Base-by-base conservation (phyloP, 2,329 filamentous ascomycete species). In the Colletotrichum lentis region DNA sequence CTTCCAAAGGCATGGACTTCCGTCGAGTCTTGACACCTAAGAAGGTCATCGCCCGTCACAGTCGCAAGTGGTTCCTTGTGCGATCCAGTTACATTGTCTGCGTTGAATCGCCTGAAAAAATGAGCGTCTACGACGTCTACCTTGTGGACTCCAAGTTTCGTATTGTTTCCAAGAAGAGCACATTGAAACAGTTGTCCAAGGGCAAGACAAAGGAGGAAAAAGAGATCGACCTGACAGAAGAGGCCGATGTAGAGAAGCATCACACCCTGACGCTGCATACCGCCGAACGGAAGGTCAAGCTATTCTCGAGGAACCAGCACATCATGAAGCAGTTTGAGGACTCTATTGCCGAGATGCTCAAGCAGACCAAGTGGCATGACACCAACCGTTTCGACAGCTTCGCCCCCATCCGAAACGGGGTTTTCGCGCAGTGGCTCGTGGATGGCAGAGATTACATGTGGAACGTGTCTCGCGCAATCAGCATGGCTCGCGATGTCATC, bases 401-500 rank as follows among this genome's bases (percentile, higher is more conserved):
- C 79, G 94, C 96, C 0, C 96, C 96, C 0, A 91, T 98, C 1
- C 88, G 96, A 68, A 89, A 88, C 54, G 91, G 91, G 50, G 94
- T 96, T 35, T 96, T 95, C 80, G 94, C 94, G 2, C 94, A 97
- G 75, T 98, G 95, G 94, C 86, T 99, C 10, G 95, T 99, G 0
- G 96, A 99, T 79, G 96, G 93, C 18, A 89, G 96, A 72, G 96
- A 99, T 77, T 96, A 98, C 82, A 98, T 98, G 95, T 99, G 96
- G 96, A 97, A 97, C 77, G 94, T 98, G 8, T 98, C 95, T 12
- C 88, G 95, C 71, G 96, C 96, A 14, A 96, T 99, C 74, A 96
- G 93, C 76, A 97, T 97, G 89, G 96, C 96, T 10, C 93, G 93
- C 74, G 96, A 98, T 80, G 95, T 98, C 70, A 95, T 99, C 73